Conservation (phyloP, 202 grass and related monocot genomes). For the Zizania palustris region DNA sequence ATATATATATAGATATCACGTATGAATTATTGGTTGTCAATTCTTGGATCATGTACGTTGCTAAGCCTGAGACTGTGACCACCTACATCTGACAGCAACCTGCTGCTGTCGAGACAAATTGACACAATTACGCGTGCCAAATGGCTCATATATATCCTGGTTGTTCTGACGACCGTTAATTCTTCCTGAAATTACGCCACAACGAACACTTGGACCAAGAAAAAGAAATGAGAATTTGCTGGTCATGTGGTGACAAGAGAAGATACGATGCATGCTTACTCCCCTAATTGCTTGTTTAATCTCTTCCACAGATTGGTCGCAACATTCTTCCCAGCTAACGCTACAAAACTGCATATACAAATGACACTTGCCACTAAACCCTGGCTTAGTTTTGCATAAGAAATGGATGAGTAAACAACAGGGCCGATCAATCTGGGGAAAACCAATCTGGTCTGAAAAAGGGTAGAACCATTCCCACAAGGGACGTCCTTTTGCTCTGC, state of each 20-base stretch:
- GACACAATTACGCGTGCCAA: neutral
- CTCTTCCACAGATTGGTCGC: neutral
- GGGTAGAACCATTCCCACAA: neutral
- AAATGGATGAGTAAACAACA: neutral
- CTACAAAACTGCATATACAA: neutral
- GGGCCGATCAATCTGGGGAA: neutral
- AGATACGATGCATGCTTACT: constrained; percentile 8
- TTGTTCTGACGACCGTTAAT: constrained; percentile 1
- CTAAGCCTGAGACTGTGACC: neutral
- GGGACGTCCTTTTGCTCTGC: neutral
- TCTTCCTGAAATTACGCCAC: neutral
- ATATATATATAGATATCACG: neutral
- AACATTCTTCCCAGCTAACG: neutral
- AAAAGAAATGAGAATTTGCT: neutral
- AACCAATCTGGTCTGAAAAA: constrained; percentile 21
- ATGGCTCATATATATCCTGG: neutral
- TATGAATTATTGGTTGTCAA: constrained; percentile 16
- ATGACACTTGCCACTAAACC: neutral
- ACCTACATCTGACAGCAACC: constrained; percentile 8
- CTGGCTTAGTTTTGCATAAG: neutral
- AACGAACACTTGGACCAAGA: neutral
- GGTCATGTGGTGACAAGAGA: neutral
- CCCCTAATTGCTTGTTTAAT: neutral
- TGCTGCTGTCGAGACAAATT: neutral
- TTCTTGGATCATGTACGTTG: neutral